A percentile compares a stretch with the other conserved stretches of the same genome.
phyloP scores from a whole-genome alignment of 2,329 filamentous ascomycete genomes.

The Verticillium alfalfae region DNA sequence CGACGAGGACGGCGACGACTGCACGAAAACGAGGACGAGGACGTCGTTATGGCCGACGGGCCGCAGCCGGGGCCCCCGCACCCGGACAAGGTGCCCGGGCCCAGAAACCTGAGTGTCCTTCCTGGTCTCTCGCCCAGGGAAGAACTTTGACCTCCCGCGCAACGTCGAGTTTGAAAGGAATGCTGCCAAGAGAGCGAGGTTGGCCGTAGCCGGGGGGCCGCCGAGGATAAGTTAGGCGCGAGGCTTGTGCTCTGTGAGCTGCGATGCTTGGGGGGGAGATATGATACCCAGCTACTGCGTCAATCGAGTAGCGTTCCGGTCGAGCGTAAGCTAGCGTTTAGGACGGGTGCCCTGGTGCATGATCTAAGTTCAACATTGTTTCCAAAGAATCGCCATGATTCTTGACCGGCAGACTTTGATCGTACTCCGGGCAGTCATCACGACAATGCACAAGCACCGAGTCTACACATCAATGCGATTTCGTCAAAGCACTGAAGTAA shows the following conservation, averaged over 20 bases:
- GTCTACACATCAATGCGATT: no score
- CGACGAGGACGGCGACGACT: slow-evolving; percentile 53
- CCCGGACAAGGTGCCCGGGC: slow-evolving; percentile 18
- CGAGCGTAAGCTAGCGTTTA: background rate
- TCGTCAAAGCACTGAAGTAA: no score
- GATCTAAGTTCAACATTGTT: no score
- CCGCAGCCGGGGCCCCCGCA: slow-evolving; percentile 19
- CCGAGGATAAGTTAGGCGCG: background rate
- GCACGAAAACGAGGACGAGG: slow-evolving; percentile 46
- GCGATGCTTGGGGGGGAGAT: background rate
- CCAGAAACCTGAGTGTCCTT: slow-evolving; percentile 43
- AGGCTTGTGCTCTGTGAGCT: background rate
- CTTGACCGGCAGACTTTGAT: no score
- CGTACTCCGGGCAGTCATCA: no score
- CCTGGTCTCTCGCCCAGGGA: slow-evolving; percentile 37
- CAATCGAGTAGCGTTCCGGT: background rate
- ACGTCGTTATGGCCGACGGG: slow-evolving; percentile 28
- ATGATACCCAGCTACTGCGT: slow-evolving; percentile 11
- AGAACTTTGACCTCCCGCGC: slow-evolving; percentile 37
- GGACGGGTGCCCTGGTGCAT: no score
- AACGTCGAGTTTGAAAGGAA: slow-evolving; percentile 38
- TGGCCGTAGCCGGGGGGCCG: slow-evolving; percentile 2
- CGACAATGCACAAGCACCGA: no score
- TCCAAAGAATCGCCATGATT: no score
- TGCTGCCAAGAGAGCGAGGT: slow-evolving; percentile 12